phyloP scores from a whole-genome alignment of 805 yeast genomes.

The Candida arabinofermentans region DNA sequence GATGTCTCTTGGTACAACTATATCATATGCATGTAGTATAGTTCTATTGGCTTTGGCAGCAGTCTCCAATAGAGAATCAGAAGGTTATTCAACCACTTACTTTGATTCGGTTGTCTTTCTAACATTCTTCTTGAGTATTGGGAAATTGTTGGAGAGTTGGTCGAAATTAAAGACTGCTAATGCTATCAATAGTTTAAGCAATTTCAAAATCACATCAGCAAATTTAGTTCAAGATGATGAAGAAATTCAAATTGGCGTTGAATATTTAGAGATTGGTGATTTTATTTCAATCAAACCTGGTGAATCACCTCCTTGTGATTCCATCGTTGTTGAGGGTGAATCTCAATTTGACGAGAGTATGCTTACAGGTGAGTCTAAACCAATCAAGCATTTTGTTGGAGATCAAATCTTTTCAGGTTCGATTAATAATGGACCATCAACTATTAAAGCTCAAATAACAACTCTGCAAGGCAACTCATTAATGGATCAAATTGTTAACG shows the following conservation, averaged over 20 bases:
- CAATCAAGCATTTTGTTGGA: slow-evolving; percentile 53
- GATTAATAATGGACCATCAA: slow-evolving; percentile 52
- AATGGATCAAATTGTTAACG: slow-evolving; percentile 63
- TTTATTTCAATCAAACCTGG: slow-evolving; percentile 46
- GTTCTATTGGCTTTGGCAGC: slow-evolving; percentile 49
- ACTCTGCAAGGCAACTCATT: slow-evolving; percentile 62
- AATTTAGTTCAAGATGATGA: slow-evolving; percentile 34
- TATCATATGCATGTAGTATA: slow-evolving; percentile 67
- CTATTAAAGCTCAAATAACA: slow-evolving; percentile 51
- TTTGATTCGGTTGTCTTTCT: slow-evolving; percentile 79
- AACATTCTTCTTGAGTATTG: slow-evolving; percentile 66
- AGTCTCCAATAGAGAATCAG: slow-evolving; percentile 16
- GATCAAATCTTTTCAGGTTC: slow-evolving; percentile 75
- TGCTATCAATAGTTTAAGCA: slow-evolving; percentile 51
- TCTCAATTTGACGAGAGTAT: slow-evolving; percentile 59
- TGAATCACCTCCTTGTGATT: slow-evolving; percentile 58
- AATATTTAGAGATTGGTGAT: slow-evolving; percentile 50
- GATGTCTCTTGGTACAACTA: slow-evolving; percentile 69
- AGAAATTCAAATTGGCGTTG: slow-evolving; percentile 32
- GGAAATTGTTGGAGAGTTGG: slow-evolving; percentile 61
- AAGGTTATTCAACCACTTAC: slow-evolving; percentile 58
- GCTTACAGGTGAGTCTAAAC: slow-evolving; percentile 57
- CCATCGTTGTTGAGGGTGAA: slow-evolving; percentile 44
- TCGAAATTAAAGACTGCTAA: slow-evolving; percentile 66
- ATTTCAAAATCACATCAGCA: slow-evolving; percentile 48